phyloP scores from a whole-genome alignment of 129 eudicot genomes.

The Arctium minus region DNA sequence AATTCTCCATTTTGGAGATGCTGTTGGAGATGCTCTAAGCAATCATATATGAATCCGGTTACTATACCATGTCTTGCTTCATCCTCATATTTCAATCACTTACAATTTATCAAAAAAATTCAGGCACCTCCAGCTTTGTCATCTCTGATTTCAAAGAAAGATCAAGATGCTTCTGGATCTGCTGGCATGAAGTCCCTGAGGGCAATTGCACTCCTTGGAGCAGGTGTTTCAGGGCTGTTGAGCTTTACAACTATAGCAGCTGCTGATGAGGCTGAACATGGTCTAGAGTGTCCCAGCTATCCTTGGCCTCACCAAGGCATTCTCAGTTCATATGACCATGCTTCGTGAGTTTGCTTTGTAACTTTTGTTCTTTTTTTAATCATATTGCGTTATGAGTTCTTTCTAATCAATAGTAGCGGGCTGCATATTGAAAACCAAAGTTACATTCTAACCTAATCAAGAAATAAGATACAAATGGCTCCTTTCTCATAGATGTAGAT shows the following conservation, averaged over 20 bases:
- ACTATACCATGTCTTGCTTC: background rate
- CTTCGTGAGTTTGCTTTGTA: slow-evolving; percentile 52
- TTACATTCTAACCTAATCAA: background rate
- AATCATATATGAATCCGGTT: too few relatives aligned
- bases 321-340: slow-evolving; percentile 89
- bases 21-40: too few relatives aligned
- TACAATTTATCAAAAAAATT: background rate
- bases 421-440: background rate
- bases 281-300: slow-evolving; percentile 73
- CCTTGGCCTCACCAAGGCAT: slow-evolving; percentile 97
- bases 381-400: background rate
- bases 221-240: slow-evolving; percentile 78
- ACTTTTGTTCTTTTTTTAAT: background rate
- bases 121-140: slow-evolving; percentile 76
- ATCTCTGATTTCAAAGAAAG: slow-evolving; percentile 51
- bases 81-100: background rate
- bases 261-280: slow-evolving; percentile 96
- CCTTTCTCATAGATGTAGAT: background rate
- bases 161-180: slow-evolving; percentile 59
- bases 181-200: slow-evolving; percentile 58
- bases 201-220: slow-evolving; percentile 79
- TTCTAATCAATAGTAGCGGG: background rate
- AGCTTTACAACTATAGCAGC: slow-evolving; percentile 67
- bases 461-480: background rate
- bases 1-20: too few relatives aligned